These are phyloP conservation scores for Didymella arachidicola DNA, from an alignment of 2,329 filamentous ascomycete species.

Conservation along the genomic window DNA sequence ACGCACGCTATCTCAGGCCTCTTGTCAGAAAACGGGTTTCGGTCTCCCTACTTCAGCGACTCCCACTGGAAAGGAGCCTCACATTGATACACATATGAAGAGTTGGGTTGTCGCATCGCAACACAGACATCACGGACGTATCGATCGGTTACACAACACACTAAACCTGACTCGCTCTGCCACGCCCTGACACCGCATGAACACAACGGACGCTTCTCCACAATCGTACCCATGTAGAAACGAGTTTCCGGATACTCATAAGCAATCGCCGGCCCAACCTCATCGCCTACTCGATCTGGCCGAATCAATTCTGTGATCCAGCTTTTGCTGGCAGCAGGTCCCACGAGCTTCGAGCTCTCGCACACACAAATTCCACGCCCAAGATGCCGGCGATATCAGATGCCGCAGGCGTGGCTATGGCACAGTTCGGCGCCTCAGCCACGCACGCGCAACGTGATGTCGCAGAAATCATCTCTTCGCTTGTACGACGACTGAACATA, in stretches of 20 bases:
- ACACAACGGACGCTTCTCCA: slow-evolving; percentile 34
- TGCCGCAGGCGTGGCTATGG: slow-evolving; percentile 39
- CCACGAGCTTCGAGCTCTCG: slow-evolving; percentile 26
- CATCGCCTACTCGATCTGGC: slow-evolving; percentile 11
- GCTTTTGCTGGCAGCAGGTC: slow-evolving; percentile 49
- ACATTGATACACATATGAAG: slow-evolving; percentile 26
- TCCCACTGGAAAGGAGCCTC: slow-evolving; percentile 7
- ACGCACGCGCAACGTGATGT: slow-evolving; percentile 42
- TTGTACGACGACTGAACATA: slow-evolving; percentile 61
- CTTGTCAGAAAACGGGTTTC: slow-evolving; percentile 20
- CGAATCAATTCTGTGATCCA: slow-evolving; percentile 30
- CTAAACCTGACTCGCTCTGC: slow-evolving; percentile 32
- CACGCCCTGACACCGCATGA: slow-evolving; percentile 46
- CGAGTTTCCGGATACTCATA: slow-evolving; percentile 30
- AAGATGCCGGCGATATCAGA: slow-evolving; percentile 48
- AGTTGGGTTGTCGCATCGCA: slow-evolving; percentile 35
- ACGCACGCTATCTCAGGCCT: slow-evolving; percentile 38
- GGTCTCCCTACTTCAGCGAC: slow-evolving; percentile 3
- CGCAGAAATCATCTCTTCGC: slow-evolving; percentile 36
- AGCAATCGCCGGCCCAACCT: slow-evolving; percentile 28
- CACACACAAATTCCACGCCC: slow-evolving; percentile 23
- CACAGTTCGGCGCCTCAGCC: slow-evolving; percentile 38
- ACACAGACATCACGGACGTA: slow-evolving; percentile 32
- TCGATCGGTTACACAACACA: slow-evolving; percentile 34
- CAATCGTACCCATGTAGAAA: slow-evolving; percentile 46